Evolutionary conservation across 2,329 filamentous ascomycete genomes (phyloP).

Genomic region (Aspergillus uvarum): DNA sequence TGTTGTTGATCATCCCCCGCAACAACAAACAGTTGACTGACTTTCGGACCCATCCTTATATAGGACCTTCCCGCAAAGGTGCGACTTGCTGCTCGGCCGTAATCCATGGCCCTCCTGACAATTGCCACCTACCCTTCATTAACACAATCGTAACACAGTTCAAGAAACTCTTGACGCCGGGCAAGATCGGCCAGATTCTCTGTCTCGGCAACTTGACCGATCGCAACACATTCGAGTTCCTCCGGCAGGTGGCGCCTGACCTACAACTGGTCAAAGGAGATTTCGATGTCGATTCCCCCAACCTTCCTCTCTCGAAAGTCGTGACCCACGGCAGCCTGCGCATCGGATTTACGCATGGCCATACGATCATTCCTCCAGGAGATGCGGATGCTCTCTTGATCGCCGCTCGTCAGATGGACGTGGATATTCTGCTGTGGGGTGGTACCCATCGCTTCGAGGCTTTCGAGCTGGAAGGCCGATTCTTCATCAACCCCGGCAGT

Average conservation of each 20-base stretch:
- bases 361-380: conserved; percentile 66
- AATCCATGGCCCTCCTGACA: neutral
- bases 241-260: conserved; percentile 70
- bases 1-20: conserved; percentile 23
- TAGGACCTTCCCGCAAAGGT: conserved; percentile 86
- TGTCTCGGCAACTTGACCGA: conserved; percentile 80
- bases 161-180: conserved; percentile 79
- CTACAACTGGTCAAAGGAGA: conserved; percentile 70
- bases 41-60: conserved; percentile 16
- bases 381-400: conserved; percentile 67
- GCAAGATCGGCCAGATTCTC: conserved; percentile 79
- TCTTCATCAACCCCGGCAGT: conserved; percentile 69
- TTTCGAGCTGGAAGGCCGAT: conserved; percentile 70
- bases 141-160: conserved; percentile 55
- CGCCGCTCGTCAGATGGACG: conserved; percentile 69
- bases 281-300: conserved; percentile 67
- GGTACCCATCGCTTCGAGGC: conserved; percentile 70
- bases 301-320: conserved; percentile 65
- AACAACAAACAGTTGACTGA: conserved; percentile 14
- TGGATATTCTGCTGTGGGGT: conserved; percentile 68
- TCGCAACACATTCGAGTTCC: conserved; percentile 76
- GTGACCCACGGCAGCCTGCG: conserved; percentile 67
- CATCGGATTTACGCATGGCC: conserved; percentile 70
- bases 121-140: conserved; percentile 14
- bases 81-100: conserved; percentile 24